Base-by-base conservation (phyloP, 176 grass and related monocot genomes). In the Calamus simplicifolius region DNA sequence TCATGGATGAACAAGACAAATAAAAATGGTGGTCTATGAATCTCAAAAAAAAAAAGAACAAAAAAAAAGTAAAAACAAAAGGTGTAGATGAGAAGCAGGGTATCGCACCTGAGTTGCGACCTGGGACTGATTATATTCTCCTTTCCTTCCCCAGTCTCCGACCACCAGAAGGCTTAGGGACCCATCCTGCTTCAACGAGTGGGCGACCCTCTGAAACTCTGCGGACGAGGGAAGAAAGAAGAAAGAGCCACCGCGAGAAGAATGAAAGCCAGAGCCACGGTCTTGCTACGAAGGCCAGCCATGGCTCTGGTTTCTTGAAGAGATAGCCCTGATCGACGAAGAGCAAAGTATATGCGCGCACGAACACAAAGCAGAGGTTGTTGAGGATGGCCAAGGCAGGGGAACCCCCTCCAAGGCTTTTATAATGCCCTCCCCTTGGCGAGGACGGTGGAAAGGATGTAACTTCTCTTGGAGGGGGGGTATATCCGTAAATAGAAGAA, bases 121-220 rank as follows among this genome's bases (percentile, higher is more conserved):
- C 0, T 84, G 54, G 17, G 89, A 82, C 77, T 95, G 89, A 74
- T 95, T 95, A 25, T 16, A 88, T n/a, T 72, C 63, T 12, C 89
- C 89, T 10, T 71, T 74, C 18, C 89, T 54, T 0, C 89, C 85
- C 85, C 89, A 95, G 30, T 95, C 89, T 0, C 85, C 89, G 3
- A 88, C 56, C 50, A 74, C 89, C 2, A 95, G 71, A 54, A 95
- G 10, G 25, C 53, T 29, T 3, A 95, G 77, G 4, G 78, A 82
- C 6, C 78, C 89, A 19, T 95, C 61, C 0, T 38, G 57, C 68
- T 85, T 88, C 1, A 73, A 66, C 16, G 35, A 7, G 56, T 95
- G 89, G 65, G 88, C 78, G 31, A 95, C 38, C 57, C 67, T 50
- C 10, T 67, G 48, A 23, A 95, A 67, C 70, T 85, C 85, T 4